Evolutionary conservation across 129 eudicot species (phyloP), one percentile per base, ranked within the genome.

Genomic region (Ambrosia artemisiifolia): DNA sequence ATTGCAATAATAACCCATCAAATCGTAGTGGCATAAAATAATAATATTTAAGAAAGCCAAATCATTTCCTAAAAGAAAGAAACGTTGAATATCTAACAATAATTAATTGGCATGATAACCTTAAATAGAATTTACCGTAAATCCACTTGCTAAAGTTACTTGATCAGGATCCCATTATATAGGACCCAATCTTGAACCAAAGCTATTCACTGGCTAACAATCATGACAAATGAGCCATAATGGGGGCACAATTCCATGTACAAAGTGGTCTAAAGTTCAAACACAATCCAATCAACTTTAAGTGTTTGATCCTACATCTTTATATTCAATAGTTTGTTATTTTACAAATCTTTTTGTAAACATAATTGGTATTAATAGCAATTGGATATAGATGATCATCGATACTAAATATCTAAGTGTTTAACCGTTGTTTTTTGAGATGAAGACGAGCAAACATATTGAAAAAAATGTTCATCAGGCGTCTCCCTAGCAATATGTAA

Each of bases 151-250:
- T 14, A 36, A 65, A 50, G 56, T 51, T 54, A 74, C 64, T 65
- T 54, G 79, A 65, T 36, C 43, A 5, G 50, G 42, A 49, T 13
- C 32, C 65, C 79, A 74, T 48, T 50, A 48, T 16, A 74, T 64
- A 74, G 72, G 79, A 64, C 79, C 72, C 79, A 74, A 48, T 74
- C 65, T 54, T 48, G 20, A 61, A 46, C 24, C 36, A 49, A 30
- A 63, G 50, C 43, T 73, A 64, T 74, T 74, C 56, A 65, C 79
- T 34, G 55, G 17, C 55, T 74, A 50, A 64, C 49, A 36, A 65
- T 74, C 60, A 49, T 74, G 72, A 63, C 64, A 53, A 48, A 64
- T 51, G 43, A 40, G 56, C 77, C 72, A 74, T 38, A 7, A 14
- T 11, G n/a, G 40, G 63, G 54, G 65, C 72, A 64, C 72, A 74